phyloP scores from a whole-genome alignment of 768 basidiomycete species.

The Lactarius tabidus region DNA sequence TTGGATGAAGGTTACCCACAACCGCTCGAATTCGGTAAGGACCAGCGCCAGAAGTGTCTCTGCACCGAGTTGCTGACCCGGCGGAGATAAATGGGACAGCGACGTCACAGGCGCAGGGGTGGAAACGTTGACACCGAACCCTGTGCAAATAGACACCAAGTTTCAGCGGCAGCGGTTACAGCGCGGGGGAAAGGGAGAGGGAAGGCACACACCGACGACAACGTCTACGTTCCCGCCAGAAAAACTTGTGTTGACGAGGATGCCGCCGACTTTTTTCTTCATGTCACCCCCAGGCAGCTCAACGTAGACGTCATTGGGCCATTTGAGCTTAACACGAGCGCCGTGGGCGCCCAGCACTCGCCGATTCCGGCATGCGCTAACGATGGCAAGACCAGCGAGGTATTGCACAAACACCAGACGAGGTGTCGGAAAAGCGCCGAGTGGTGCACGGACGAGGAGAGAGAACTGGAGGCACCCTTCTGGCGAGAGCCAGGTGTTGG shows the following conservation, averaged over 20 bases:
- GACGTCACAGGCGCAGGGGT: slow-evolving; percentile 82
- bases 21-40: slow-evolving; percentile 67
- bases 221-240: slow-evolving; percentile 66
- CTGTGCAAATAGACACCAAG: slow-evolving; percentile 38
- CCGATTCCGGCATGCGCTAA: slow-evolving; percentile 69
- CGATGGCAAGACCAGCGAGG: slow-evolving; percentile 84
- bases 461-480: slow-evolving; percentile 86
- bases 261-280: slow-evolving; percentile 82
- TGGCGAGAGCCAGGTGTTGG: slow-evolving; percentile 91
- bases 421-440: slow-evolving; percentile 47
- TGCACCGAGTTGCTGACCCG: slow-evolving; percentile 46
- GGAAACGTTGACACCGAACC: slow-evolving; percentile 84
- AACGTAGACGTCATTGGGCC: slow-evolving; percentile 96
- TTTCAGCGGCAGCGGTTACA: background rate
- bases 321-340: slow-evolving; percentile 73
- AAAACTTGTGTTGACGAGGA: slow-evolving; percentile 86
- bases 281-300: slow-evolving; percentile 42
- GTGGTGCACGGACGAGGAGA: slow-evolving; percentile 57
- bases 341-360: slow-evolving; percentile 49
- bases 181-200: background rate
- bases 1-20: slow-evolving; percentile 72
- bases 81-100: slow-evolving; percentile 60
- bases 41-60: slow-evolving; percentile 75
- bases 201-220: slow-evolving; percentile 66
- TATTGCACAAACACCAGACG: slow-evolving; percentile 93